These are phyloP conservation scores for Paecilomyces formosus DNA, from an alignment of 2,329 filamentous ascomycete species.

Conservation along the genomic window DNA sequence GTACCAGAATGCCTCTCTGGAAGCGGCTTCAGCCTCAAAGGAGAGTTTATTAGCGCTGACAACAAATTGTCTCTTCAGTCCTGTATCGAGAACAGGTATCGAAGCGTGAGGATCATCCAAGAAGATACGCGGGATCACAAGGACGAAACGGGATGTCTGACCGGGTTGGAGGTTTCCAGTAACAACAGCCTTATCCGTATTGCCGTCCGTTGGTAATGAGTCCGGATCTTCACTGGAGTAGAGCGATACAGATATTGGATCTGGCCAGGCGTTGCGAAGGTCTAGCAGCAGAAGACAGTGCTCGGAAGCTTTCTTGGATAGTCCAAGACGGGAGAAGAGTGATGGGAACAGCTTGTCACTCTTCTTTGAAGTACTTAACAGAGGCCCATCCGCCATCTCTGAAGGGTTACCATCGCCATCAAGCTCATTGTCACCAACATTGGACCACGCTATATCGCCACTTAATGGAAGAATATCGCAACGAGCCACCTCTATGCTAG, in stretches of 20 bases:
- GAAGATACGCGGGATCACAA: constrained; percentile 69
- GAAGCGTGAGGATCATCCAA: constrained; percentile 68
- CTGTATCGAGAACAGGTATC: constrained; percentile 73
- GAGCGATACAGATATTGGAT: constrained; percentile 62
- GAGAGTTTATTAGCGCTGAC: constrained; percentile 73
- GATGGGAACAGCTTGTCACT: constrained; percentile 37
- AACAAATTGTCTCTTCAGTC: constrained; percentile 85
- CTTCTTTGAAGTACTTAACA: constrained; percentile 11
- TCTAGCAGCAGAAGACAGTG: constrained; percentile 77
- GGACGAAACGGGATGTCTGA: constrained; percentile 63
- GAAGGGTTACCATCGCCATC: constrained; percentile 3
- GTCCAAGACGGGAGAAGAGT: constrained; percentile 36
- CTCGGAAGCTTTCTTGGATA: constrained; percentile 42
- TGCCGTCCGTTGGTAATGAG: constrained; percentile 2
- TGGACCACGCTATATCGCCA: constrained; percentile 59
- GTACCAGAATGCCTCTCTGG: constrained; percentile 85
- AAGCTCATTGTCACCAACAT: constrained; percentile 13
- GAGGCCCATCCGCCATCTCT: constrained; percentile 5
- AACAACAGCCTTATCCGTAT: constrained; percentile 22
- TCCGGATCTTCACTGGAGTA: constrained; percentile 31
- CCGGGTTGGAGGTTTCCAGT: constrained; percentile 48
- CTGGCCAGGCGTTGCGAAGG: constrained; percentile 84
- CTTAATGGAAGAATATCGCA: constrained; percentile 72
- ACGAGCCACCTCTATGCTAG: constrained; percentile 73
- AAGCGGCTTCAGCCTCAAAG: constrained; percentile 69